phyloP scores from a whole-genome alignment of 2,329 filamentous ascomycete genomes.

The Neodidymelliopsis sp. region DNA sequence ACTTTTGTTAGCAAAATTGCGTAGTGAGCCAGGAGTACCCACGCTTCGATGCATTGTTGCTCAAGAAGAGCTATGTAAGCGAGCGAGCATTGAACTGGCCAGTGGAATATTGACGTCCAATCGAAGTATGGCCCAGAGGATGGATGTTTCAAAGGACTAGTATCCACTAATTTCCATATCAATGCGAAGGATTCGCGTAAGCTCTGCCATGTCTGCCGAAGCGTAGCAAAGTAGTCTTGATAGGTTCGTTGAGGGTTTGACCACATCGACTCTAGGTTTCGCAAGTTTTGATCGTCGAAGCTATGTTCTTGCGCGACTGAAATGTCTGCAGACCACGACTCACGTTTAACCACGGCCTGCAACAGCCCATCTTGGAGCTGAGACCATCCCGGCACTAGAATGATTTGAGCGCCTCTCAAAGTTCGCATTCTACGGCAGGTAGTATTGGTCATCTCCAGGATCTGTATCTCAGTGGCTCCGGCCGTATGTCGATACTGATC shows the following conservation, averaged over 20 bases:
- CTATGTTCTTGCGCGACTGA: slow-evolving; percentile 22
- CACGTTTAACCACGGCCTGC: slow-evolving; percentile 25
- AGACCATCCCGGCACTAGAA: slow-evolving; percentile 35
- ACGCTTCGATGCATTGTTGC: slow-evolving; percentile 30
- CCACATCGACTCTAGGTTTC: slow-evolving; percentile 32
- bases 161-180: slow-evolving; percentile 28
- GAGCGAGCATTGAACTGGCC: slow-evolving; percentile 22
- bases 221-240: slow-evolving; percentile 34
- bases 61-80: slow-evolving; percentile 32
- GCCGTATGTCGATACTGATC: not conserved
- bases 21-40: slow-evolving; percentile 40
- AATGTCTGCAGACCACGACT: slow-evolving; percentile 34
- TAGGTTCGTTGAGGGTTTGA: slow-evolving; percentile 28
- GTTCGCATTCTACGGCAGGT: slow-evolving; percentile 23
- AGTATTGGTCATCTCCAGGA: slow-evolving; percentile 6
- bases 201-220: slow-evolving; percentile 23
- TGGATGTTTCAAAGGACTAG: not conserved
- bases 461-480: not conserved
- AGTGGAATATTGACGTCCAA: slow-evolving; percentile 31
- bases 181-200: slow-evolving; percentile 33
- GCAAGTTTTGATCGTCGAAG: slow-evolving; percentile 26
- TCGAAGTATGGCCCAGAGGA: slow-evolving; percentile 18
- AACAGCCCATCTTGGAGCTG: slow-evolving; percentile 27
- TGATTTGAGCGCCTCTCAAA: slow-evolving; percentile 34
- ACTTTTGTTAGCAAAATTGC: slow-evolving; percentile 30